Percentiles rank a stretch among this genome's conserved stretches.
phyloP scores from a whole-genome alignment of 495 filamentous ascomycete species.

The Penicillium coffeae region DNA sequence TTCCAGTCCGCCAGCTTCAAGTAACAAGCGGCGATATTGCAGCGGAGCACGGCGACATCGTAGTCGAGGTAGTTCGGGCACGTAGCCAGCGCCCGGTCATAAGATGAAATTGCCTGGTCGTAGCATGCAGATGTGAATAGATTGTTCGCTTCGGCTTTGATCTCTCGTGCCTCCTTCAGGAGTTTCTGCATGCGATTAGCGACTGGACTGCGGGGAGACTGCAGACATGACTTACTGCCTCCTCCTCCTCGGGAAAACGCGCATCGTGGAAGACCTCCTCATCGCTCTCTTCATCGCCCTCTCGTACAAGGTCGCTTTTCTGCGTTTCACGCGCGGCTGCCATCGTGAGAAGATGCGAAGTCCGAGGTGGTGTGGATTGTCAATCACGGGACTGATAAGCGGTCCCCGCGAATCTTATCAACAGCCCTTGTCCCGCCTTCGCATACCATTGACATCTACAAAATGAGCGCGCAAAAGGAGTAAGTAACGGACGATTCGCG shows the following conservation, averaged over 20 bases:
- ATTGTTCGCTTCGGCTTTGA: constrained; percentile 74
- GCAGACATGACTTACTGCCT: constrained; percentile 56
- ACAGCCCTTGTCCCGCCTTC: neutral
- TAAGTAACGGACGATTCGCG: neutral
- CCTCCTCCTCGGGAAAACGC: constrained; percentile 70
- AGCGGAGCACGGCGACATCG: constrained; percentile 80
- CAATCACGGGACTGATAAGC: constrained; percentile 25
- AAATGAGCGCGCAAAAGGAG: constrained; percentile 16
- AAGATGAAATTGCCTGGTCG: constrained; percentile 81
- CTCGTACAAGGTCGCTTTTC: neutral
- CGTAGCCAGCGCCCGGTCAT: constrained; percentile 75
- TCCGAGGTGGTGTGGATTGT: neutral
- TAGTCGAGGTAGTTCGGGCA: constrained; percentile 88
- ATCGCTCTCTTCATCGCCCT: constrained; percentile 31
- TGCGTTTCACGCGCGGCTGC: constrained; percentile 1
- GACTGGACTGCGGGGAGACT: neutral
- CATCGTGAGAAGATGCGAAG: constrained; percentile 14
- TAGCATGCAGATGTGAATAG: constrained; percentile 70
- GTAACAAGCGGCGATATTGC: constrained; percentile 89
- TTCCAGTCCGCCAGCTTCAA: constrained; percentile 87
- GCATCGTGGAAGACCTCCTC: constrained; percentile 48
- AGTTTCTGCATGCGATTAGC: constrained; percentile 48
- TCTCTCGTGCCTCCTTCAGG: constrained; percentile 65
- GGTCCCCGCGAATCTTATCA: constrained; percentile 19
- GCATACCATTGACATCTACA: constrained; percentile 1